phyloP scores from a whole-genome alignment of 352 stramenopile genomes.

The Saprolegnia parasitica region DNA sequence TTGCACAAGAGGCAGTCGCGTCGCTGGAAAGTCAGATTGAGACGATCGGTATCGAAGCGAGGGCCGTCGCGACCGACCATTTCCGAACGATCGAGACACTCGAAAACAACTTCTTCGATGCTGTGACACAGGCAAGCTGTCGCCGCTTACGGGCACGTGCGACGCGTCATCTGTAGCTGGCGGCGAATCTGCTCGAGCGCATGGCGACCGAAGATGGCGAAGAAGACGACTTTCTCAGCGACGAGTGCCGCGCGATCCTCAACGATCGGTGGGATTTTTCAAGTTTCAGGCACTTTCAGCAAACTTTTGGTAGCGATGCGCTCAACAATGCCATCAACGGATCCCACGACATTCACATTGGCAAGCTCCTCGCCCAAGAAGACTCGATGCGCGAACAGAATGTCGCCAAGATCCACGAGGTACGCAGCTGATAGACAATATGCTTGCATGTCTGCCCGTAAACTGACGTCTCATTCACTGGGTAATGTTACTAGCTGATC shows the following conservation, averaged over 20 bases:
- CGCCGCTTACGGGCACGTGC: conserved; percentile 2
- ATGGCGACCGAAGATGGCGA: conserved; percentile 73
- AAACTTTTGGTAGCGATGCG: conserved; percentile 38
- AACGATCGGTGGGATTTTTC: conserved; percentile 41
- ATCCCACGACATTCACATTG: conserved; percentile 90
- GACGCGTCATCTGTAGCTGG: conserved; percentile 31
- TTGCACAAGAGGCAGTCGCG: conserved; percentile 57
- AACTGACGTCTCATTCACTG: background rate
- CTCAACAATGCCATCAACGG: conserved; percentile 86
- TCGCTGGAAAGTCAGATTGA: conserved; percentile 64
- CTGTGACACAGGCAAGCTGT: conserved; percentile 56
- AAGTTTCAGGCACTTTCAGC: background rate
- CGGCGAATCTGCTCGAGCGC: conserved; percentile 63
- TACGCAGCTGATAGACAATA: background rate
- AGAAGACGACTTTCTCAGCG: conserved; percentile 70
- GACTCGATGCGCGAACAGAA: conserved; percentile 79
- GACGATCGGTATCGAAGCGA: conserved; percentile 49
- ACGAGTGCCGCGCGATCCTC: conserved; percentile 73
- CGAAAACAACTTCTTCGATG: conserved; percentile 89
- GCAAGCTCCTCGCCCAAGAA: conserved; percentile 82
- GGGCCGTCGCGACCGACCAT: conserved; percentile 68
- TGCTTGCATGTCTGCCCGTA: background rate
- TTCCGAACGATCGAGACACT: conserved; percentile 88
- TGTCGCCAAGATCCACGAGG: conserved; percentile 54
- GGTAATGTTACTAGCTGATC: conserved; percentile 37